phyloP scores from a whole-genome alignment of 2,329 filamentous ascomycete genomes.

The Helotiales sp. region DNA sequence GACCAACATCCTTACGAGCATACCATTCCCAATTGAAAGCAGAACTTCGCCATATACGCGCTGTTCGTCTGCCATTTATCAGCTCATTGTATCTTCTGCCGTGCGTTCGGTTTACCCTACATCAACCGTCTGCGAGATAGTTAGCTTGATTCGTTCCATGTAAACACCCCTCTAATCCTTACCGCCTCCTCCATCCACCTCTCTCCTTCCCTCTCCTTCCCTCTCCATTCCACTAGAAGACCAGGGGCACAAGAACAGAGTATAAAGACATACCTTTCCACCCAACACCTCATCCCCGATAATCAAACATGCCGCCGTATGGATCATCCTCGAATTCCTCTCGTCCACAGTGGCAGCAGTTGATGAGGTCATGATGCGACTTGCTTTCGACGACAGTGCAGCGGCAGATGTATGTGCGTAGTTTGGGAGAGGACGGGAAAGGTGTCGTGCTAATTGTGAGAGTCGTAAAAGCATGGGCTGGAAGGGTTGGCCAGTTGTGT shows the following conservation, averaged over 20 bases:
- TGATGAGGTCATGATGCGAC: slow-evolving; percentile 52
- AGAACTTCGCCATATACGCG: slow-evolving; percentile 67
- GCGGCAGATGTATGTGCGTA: slow-evolving; percentile 52
- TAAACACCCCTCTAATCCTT: background rate
- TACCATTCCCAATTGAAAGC: slow-evolving; percentile 66
- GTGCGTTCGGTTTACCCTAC: slow-evolving; percentile 36
- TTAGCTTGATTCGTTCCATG: slow-evolving; percentile 41
- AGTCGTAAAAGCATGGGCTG: slow-evolving; percentile 75
- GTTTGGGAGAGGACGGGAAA: slow-evolving; percentile 66
- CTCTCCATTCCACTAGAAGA: too few relatives aligned
- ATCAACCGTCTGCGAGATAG: slow-evolving; percentile 44
- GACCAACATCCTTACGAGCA: slow-evolving; percentile 45
- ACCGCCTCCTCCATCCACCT: background rate
- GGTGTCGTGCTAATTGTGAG: slow-evolving; percentile 73
- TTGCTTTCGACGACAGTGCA: slow-evolving; percentile 20
- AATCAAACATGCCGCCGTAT: slow-evolving; percentile 89
- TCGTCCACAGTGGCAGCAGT: slow-evolving; percentile 51
- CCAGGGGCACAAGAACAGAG: too few relatives aligned
- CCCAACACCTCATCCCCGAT: slow-evolving; percentile 98
- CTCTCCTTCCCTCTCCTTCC: background rate
- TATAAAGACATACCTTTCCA: slow-evolving; percentile 73
- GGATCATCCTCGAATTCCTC: slow-evolving; percentile 70
- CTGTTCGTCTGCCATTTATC: slow-evolving; percentile 61
- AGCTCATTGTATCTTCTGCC: slow-evolving; percentile 18
- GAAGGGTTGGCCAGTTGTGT: background rate